Percentiles rank a stretch among this genome's conserved stretches.
phyloP scores from a whole-genome alignment of 768 basidiomycete genomes.

The Cantharellus cinnabarinus region DNA sequence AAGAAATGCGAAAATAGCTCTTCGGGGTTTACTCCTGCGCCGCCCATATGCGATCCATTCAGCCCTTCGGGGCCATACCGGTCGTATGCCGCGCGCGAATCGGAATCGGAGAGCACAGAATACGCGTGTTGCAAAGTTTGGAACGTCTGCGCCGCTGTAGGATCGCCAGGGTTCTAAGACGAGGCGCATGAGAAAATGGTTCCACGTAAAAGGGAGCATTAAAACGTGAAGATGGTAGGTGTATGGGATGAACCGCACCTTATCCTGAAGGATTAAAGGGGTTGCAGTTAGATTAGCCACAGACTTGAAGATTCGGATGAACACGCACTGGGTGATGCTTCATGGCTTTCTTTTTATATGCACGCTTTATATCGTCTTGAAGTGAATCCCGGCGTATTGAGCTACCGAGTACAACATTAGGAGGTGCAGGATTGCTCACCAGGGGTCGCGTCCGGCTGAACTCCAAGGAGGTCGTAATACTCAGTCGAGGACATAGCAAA shows the following conservation, averaged over 20 bases:
- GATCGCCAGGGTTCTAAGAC: constrained; percentile 68
- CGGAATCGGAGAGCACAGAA: constrained; percentile 55
- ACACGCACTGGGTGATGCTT: constrained; percentile 66
- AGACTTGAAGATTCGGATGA: neutral
- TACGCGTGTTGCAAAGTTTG: constrained; percentile 87
- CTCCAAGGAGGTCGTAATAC: constrained; percentile 71
- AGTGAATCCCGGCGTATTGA: neutral
- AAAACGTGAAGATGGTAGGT: neutral
- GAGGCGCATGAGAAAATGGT: neutral
- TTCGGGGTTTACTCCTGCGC: constrained; percentile 27
- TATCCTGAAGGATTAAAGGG: constrained; percentile 30
- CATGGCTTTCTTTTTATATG: constrained; percentile 85
- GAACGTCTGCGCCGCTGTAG: constrained; percentile 61
- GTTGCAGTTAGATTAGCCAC: neutral
- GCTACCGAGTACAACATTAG: neutral
- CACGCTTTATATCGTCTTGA: constrained; percentile 75
- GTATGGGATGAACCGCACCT: constrained; percentile 22
- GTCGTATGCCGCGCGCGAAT: constrained; percentile 55
- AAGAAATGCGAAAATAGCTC: constrained; percentile 45
- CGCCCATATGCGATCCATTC: constrained; percentile 10
- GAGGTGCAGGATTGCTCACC: constrained; percentile 23
- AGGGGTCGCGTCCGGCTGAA: constrained; percentile 46
- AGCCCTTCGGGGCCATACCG: constrained; percentile 36
- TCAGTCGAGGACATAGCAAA: constrained; percentile 7
- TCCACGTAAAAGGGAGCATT: neutral